Evolutionary conservation across 805 yeast genomes (phyloP), one percentile per base, ranked within the genome.

Genomic region (Metschnikowia hibisci): DNA sequence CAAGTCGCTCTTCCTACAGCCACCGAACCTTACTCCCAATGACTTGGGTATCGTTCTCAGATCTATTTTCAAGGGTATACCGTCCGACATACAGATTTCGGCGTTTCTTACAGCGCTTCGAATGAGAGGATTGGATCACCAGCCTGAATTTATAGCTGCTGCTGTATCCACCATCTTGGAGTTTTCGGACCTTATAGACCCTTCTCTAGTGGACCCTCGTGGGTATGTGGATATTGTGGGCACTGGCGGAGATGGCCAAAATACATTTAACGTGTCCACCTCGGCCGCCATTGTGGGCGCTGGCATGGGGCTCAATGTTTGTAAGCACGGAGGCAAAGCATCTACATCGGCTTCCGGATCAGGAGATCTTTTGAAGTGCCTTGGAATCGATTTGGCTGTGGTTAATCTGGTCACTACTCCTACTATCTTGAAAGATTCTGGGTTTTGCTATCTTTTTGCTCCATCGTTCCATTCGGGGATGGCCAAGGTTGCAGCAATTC

Each of bases 231-330:
- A 93, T 62, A 87, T 93, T 25, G 99, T 93, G 5, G 99, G 99
- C 1, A 93, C 99, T 0, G 99, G 99, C 22, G 99, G 99, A 12
- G 99, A 93, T 60, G 96, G 96, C 2, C 96, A 93, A 59, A 84
- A 93, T 60, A 93, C 99, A 0, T 93, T 93, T 69, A 93, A 93
- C 55, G 99, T 93, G 2, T 84, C 95, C 12, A 93, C 99, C 0
- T 87, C 97, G 2, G 74, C 96, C 1, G 97, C 97, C 1, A 88
- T 93, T 37, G 89, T 93, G 2, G 93, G 89, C 0, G 87, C 98
- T 0, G 99, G 99, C 6, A 84, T 88, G 72, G 78, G 78, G 1
- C 63, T 91, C 32, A 76, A 78, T 16, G 83, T 93, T 13, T 87
- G 96, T 59, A 93, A 93, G 48, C 99, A 93, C 62, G 99, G 99